Evolutionary conservation across 1,284 basidiomycete species (phyloP), one percentile per base, ranked within the genome.

Genomic region (Butyriboletus appendiculatus): DNA sequence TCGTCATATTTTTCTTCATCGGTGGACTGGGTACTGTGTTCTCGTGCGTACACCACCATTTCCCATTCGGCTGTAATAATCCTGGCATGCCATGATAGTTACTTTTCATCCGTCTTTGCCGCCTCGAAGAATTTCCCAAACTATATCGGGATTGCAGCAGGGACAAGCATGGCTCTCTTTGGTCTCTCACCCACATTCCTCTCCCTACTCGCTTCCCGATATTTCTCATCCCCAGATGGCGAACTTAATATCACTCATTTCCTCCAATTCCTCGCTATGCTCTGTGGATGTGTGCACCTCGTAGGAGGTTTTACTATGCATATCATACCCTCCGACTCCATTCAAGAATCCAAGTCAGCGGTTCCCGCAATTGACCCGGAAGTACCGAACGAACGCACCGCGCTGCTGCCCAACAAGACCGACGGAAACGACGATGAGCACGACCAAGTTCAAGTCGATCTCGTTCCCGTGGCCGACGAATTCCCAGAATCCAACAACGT

Each of bases 121-220:
- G 86, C 89, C 0, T 85, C 88, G 3, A 84, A 82, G 68, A 77
- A 74, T 30, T 90, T 90, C 59, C 84, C 87, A 8, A 65, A 73
- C 7, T 80, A 84, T 59, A 80, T 82, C 46, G 87, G 87, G 32
- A 68, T 85, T 24, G 82, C 88, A 10, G 81, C 86, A 0, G 90
- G 88, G 6, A 72, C 75, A 8, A 86, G 79, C 64, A 83, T 85
- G 76, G 81, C 87, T 2, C 72, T 90, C 28, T 90, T 90, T 62
- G 88, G 89, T 20, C 77, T 91, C 46, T 92, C 90, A 0, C 90
- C 89, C 0, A 72, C 90, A 22, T 81, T 88, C 59, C 76, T 91
- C 8, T 85, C 88, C n/a, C 57, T 80, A 26, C 58, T 91, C 40
- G 87, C 86, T 5, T 81, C 84, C 2, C 70, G 58, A 12, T 83